Evolutionary conservation across 2,329 filamentous ascomycete species (phyloP), one percentile per base, ranked within the genome.

Genomic region (Corinectria fuckeliana): DNA sequence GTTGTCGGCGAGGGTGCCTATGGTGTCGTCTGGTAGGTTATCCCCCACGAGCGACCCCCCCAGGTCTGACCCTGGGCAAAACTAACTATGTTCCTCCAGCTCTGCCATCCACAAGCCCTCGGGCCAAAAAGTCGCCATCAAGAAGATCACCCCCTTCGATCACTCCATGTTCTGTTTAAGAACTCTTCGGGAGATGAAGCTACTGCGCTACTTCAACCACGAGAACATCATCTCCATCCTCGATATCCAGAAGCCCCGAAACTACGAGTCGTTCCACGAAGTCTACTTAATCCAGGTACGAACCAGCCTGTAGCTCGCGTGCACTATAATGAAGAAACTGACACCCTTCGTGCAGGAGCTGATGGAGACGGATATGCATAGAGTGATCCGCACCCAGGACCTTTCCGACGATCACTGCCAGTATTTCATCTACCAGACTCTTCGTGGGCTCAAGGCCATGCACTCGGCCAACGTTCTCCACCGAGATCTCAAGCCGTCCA

Each of bases 341-440:
- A 61, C 66, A 48, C 2, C 25, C 8, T 18, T 34, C 38, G 34
- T 62, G 2, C 63, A 96, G 92, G 93, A 97, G 79, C 87, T 99
- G 71, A 99, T 99, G 95, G 95, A 99, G 82, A 99, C 95, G 47
- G 95, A 99, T 74, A 99, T 99, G 95, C 95, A 99, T 78, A 88
- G 95, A 68, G 95, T 99, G 67, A 99, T 99, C 74, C 92, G 95
- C 70, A 99, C 95, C 36, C 95, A 99, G 80, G 95, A 99, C 74
- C 87, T 99, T 44, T 98, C 95, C 34, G 95, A 99, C 77, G 95
- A 99, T 77, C 95, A 99, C 78, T 99, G 95, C 86, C 95, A 99
- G 79, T 99, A 99, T 82, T 99, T 99, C 81, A 99, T 99, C 80
- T 99, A 99, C 84, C 95, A 99, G 82, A 99, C 95, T 2, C 87